A percentile compares a stretch with the other conserved stretches of the same genome.
phyloP scores from a whole-genome alignment of 2,329 filamentous ascomycete genomes.

The Botrytis sinoallii region DNA sequence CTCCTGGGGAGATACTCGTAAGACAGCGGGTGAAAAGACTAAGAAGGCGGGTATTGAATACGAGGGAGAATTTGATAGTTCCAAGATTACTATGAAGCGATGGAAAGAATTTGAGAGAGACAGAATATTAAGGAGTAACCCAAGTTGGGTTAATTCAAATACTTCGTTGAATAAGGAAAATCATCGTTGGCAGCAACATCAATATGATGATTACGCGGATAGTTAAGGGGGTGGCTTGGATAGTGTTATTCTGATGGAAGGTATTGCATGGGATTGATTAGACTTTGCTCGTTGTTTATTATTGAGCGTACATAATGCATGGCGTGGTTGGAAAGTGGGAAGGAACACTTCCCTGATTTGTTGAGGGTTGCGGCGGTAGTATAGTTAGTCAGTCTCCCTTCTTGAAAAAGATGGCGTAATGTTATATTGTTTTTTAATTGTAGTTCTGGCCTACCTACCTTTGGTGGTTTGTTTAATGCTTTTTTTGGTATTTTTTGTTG shows the following conservation, averaged over 20 bases:
- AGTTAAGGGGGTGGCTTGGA: neutral
- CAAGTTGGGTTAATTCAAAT: constrained; percentile 24
- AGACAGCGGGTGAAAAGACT: constrained; percentile 85
- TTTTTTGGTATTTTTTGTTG: neutral
- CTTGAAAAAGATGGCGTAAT: neutral
- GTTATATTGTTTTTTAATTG: neutral
- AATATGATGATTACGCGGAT: constrained; percentile 33
- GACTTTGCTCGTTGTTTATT: neutral
- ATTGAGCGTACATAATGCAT: constrained; percentile 7
- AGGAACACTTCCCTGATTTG: neutral
- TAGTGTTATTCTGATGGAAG: neutral
- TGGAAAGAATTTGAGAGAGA: constrained; percentile 94
- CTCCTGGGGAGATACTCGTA: constrained; percentile 96
- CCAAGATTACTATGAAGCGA: constrained; percentile 98
- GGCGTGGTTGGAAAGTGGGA: neutral
- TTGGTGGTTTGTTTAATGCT: neutral
- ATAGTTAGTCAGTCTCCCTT: neutral
- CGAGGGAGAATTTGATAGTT: constrained; percentile 96
- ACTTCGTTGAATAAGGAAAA: constrained; percentile 24
- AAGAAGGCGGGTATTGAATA: constrained; percentile 84
- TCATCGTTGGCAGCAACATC: constrained; percentile 20
- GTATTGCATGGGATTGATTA: neutral
- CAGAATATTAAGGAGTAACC: constrained; percentile 39
- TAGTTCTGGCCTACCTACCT: neutral
- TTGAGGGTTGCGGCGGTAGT: neutral